Evolutionary conservation across 1,284 basidiomycete species (phyloP).

Genomic region (Trametes versicolor): DNA sequence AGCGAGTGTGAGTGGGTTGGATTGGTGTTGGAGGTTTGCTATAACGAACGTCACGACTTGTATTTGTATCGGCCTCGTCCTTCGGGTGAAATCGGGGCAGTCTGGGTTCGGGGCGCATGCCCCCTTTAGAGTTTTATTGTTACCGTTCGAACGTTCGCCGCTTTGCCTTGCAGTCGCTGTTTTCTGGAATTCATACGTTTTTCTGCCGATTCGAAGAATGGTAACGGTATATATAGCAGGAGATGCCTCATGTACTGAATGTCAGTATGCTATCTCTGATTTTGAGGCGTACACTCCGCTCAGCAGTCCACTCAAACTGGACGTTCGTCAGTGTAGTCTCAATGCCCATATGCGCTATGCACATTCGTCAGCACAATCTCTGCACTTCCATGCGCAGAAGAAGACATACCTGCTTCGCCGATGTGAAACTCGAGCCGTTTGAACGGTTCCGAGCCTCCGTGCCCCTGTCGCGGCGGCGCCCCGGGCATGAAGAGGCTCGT

Average conservation of each 20-base stretch:
- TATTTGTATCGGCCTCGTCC: constrained; percentile 10
- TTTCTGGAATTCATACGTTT: not conserved
- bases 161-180: not conserved
- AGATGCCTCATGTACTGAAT: constrained; percentile 71
- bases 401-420: constrained; percentile 62
- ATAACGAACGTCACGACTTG: constrained; percentile 14
- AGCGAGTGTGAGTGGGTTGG: not conserved
- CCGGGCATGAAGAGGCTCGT: constrained; percentile 92
- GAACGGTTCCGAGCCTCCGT: constrained; percentile 82
- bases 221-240: not conserved
- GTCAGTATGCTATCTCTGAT: constrained; percentile 86
- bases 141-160: not conserved
- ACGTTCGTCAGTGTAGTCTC: constrained; percentile 80
- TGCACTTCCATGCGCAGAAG: not conserved
- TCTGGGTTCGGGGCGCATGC: constrained; percentile 2
- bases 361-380: not conserved
- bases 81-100: not conserved
- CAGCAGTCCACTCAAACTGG: constrained; percentile 84
- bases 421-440: constrained; percentile 85
- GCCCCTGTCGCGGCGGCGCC: constrained; percentile 90
- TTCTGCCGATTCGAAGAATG: too few species aligned
- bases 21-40: not conserved
- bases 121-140: not conserved
- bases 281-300: constrained; percentile 82
- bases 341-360: constrained; percentile 72